Conservation (phyloP, 371 early-diverging fungal species). For the Basidiobolus meristosporus region DNA sequence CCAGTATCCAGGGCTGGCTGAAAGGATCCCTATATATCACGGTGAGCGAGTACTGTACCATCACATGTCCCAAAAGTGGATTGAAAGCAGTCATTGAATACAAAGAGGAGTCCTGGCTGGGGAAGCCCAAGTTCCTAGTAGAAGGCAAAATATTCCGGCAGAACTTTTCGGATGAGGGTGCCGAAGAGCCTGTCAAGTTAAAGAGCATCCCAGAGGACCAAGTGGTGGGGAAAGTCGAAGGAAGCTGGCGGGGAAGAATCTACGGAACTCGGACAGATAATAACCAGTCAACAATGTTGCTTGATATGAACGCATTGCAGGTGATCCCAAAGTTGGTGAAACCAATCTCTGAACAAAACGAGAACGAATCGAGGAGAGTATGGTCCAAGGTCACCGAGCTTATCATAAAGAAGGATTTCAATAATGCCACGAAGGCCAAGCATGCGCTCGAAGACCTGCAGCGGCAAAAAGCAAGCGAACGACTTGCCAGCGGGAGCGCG, state of each 20-base stretch:
- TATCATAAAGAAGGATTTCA: conserved; percentile 15
- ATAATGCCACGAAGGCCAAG: conserved; percentile 25
- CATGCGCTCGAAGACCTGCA: conserved; percentile 24
- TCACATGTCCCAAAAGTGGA: conserved; percentile 19
- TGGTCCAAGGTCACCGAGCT: conserved; percentile 21
- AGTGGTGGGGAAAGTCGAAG: conserved; percentile 26
- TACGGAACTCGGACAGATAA: conserved; percentile 6
- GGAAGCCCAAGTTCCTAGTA: conserved; percentile 19
- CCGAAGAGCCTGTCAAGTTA: conserved; percentile 12
- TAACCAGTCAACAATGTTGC: conserved; percentile 10
- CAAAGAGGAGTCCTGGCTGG: conserved; percentile 30
- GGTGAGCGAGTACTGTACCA: conserved; percentile 11
- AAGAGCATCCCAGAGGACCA: conserved; percentile 17
- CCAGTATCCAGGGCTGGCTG: conserved; percentile 22
- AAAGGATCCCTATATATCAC: conserved; percentile 16
- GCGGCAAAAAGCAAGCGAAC: conserved; percentile 13
- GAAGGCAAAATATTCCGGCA: conserved; percentile 25
- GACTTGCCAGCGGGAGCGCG: conserved; percentile 9
- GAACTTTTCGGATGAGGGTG: conserved; percentile 9
- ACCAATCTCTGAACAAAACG: conserved; percentile 27
- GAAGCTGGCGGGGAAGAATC: conserved; percentile 35
- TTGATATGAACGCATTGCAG: conserved; percentile 23
- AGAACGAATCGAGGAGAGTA: conserved; percentile 26
- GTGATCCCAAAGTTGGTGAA: conserved; percentile 20
- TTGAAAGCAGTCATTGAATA: conserved; percentile 22